Conservation (phyloP, 768 basidiomycete genomes). For the Aureoboletus auriporus region DNA sequence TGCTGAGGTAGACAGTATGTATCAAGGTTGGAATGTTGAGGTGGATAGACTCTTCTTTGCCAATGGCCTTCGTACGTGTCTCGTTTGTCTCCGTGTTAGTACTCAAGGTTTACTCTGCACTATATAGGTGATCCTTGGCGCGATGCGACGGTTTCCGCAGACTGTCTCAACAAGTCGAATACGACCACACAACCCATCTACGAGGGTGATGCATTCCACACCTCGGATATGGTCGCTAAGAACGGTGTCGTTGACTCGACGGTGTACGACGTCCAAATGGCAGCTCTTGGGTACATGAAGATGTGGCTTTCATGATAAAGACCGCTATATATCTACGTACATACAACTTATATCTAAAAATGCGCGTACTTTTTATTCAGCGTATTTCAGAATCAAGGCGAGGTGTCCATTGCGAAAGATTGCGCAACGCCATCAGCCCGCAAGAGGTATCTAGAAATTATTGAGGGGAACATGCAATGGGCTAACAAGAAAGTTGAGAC, state of each 20-base stretch:
- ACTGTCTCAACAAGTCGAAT: constrained; percentile 40
- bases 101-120: too few relatives aligned
- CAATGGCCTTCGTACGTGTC: constrained; percentile 40
- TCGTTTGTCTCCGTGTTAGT: too few relatives aligned
- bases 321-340: too few relatives aligned
- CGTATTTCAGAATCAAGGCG: too few relatives aligned
- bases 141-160: constrained; percentile 63
- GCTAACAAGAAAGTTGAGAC: too few relatives aligned
- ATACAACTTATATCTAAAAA: too few relatives aligned
- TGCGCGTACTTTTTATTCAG: too few relatives aligned
- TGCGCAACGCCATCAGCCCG: too few relatives aligned
- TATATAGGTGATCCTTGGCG: constrained; percentile 66
- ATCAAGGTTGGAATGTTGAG: constrained; percentile 60
- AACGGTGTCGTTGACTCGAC: constrained; percentile 46
- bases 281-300: constrained; percentile 49
- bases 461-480: too few relatives aligned
- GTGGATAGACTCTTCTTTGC: constrained; percentile 63
- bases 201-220: constrained; percentile 62
- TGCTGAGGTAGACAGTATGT: constrained; percentile 41
- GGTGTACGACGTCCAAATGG: constrained; percentile 48
- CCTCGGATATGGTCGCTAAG: constrained; percentile 50
- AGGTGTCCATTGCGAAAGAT: too few relatives aligned
- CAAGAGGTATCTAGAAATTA: too few relatives aligned
- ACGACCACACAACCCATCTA: constrained; percentile 54
- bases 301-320: constrained; percentile 46